Evolutionary conservation across 2,329 filamentous ascomycete genomes (phyloP), one percentile per base, ranked within the genome.

Genomic region (Ophiostoma ips): DNA sequence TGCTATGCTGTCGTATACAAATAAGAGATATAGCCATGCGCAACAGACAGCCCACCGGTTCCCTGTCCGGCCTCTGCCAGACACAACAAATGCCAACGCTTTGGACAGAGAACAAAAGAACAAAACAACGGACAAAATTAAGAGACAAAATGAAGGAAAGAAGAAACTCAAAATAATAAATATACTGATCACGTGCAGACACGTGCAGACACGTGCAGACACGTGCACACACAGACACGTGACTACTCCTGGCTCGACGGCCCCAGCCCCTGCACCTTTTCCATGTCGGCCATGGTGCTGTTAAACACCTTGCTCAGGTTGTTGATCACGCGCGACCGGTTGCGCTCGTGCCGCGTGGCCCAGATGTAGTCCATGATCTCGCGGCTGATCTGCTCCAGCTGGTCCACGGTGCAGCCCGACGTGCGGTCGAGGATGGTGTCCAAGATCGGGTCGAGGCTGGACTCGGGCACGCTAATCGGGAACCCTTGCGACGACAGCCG

Each of bases 371-470:
- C 84, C 90, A 96, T 96, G 55, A 96, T 70, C 57, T 83, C 80
- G 8, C 88, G 83, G 63, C 89, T 89, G 62, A 95, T 82, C 65
- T 96, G 90, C 70, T 96, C 90, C 18, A 98, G 70, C 64, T 98
- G 90, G 67, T 98, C 92, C 48, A 98, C 85, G 0, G 83, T 85
- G 63, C 85, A 86, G 1, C 86, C 87, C 18, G 78, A 81, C 2
- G 85, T 90, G 41, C 73, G 71, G 28, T 75, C 67, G 0, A 82
- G 80, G 33, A 95, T 68, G 35, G 78, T 71, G 0, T 71, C 63
- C 51, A 87, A 72, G 50, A 94, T 73, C 7, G 68, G 62, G 2
- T 69, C 64, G 21, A 87, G 68, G 30, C 75, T 70, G 0, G 60
- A 60, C 12, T 75, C 70, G 30, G 71, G 63, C 3, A 73, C 55